A percentile compares a stretch with the other conserved stretches of the same genome.
Conservation (phyloP, 164 flowering plant species). For the Chimonanthus praecox region DNA sequence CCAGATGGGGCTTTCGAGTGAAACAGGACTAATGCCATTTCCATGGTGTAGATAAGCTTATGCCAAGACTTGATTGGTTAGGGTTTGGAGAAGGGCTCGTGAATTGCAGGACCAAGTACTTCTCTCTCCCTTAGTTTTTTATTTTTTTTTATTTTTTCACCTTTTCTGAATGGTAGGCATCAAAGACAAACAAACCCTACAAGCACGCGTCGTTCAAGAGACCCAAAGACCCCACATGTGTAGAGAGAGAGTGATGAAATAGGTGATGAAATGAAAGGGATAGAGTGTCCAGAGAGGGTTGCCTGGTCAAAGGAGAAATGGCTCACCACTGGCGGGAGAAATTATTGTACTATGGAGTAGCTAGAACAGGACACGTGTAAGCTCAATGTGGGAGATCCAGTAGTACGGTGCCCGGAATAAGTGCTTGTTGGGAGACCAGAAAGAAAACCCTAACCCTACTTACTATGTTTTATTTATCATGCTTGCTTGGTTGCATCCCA, state of each 20-base stretch:
- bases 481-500: no score
- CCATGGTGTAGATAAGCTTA: not conserved
- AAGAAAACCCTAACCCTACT: slow-evolving; percentile 3
- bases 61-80: not conserved
- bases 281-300: not conserved
- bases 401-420: not conserved
- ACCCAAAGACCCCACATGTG: not conserved
- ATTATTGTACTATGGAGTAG: slow-evolving; percentile 1
- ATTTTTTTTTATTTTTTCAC: not conserved
- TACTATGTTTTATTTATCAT: not conserved
- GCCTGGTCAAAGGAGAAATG: slow-evolving; percentile 1
- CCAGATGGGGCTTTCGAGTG: not conserved
- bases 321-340: not conserved
- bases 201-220: not conserved
- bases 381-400: not conserved
- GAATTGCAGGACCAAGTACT: not conserved
- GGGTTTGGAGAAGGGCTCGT: not conserved
- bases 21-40: not conserved
- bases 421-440: not conserved
- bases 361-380: slow-evolving; percentile 1
- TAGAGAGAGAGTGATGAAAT: not conserved
- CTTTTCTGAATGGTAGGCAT: not conserved
- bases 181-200: slow-evolving; percentile 2
- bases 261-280: not conserved
- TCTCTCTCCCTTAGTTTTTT: not conserved